Percentiles rank a stretch among this genome's conserved stretches.
These are phyloP conservation scores for Stentor roeselii DNA, from an alignment of 73 alveolate species.

Conservation along the genomic window DNA sequence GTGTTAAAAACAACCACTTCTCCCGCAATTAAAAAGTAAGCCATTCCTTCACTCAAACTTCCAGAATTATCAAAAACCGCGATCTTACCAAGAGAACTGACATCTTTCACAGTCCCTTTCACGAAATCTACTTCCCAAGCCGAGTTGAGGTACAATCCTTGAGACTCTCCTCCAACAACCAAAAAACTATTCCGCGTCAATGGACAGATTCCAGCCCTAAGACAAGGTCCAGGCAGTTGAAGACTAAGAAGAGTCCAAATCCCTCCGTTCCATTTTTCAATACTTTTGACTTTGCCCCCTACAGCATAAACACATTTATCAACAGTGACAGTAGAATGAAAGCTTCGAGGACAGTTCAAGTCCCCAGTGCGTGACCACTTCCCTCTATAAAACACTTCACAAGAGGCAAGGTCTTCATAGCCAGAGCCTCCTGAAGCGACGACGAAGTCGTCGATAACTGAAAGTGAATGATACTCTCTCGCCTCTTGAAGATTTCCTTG, in stretches of 20 bases:
- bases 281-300: constrained; percentile 10
- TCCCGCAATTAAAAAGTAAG: not conserved
- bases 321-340: not conserved
- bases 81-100: not conserved
- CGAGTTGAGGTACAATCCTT: not conserved
- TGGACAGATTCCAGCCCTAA: constrained; percentile 4
- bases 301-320: not conserved
- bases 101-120: not conserved
- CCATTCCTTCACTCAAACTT: not conserved
- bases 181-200: not conserved
- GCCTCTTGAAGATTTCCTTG: not conserved
- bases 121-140: not conserved
- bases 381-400: not conserved
- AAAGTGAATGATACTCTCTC: constrained; percentile 1
- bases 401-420: not conserved
- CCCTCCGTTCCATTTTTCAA: not conserved
- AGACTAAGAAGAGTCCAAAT: not conserved
- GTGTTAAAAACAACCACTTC: not conserved
- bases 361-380: not conserved
- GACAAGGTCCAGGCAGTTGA: not conserved
- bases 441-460: not conserved
- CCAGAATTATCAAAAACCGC: not conserved
- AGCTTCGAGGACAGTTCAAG: not conserved
- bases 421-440: not conserved
- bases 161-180: constrained; percentile 1